Evolutionary conservation across 805 yeast genomes (phyloP), one percentile per base, ranked within the genome.

Genomic region (Scheffersomyces lignosus): DNA sequence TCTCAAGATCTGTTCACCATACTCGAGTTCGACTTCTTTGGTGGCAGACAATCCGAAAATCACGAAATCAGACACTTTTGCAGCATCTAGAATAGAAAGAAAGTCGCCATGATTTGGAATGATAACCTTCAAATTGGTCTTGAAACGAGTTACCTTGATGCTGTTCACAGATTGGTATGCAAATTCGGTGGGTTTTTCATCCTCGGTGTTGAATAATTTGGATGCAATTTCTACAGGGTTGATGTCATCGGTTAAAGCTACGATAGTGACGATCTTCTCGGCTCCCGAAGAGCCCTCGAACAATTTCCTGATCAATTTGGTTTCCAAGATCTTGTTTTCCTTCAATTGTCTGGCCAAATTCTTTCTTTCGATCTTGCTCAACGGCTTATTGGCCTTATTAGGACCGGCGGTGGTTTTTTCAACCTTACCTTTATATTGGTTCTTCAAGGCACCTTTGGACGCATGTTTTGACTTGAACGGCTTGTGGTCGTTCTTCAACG

Each of bases 391-490:
- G 18, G 68, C 53, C 43, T 68, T 70, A 34, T 70, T 58, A 15
- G 48, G 34, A 10, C 56, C 56, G 15, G 58, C 45, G 22, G 62
- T 46, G 2, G 77, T 64, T 51, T 83, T 85, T 55, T 90, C 98
- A 24, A 91, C 87, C 60, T 88, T 90, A 43, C 98, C 98, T 55
- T 85, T 90, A 51, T 70, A 70, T 41, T 78, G 71, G 46, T 87
- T 86, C 57, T 89, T 95, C 52, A 91, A 62, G 24, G 89, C 78
- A 42, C 96, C 85, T 57, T 93, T 93, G 10, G 95, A 78, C 15
- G 96, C 78, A 70, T 93, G 99, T 57, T 82, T 85, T 2, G 96
- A 78, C 59, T 93, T 95, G 74, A 88, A 95, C 7, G 90, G 76
- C 66, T 93, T 93, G 54, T 91, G 96, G 32, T 81, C 81, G 55